A percentile compares a stretch with the other conserved stretches of the same genome.
Evolutionary conservation across 352 stramenopile genomes (phyloP).

Genomic region (Phytophthora niederhauseri): DNA sequence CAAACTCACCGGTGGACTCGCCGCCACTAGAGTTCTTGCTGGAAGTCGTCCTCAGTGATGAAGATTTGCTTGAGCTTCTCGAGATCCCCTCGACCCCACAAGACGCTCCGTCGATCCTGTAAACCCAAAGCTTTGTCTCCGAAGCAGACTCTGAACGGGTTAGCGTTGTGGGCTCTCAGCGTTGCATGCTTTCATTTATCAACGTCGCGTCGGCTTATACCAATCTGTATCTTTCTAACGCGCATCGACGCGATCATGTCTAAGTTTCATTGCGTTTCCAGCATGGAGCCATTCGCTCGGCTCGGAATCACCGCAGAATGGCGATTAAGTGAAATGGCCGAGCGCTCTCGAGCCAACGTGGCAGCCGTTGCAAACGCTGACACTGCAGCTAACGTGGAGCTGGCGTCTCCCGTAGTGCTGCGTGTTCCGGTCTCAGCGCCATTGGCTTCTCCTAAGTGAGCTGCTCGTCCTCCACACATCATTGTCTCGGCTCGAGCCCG

Average conservation of each 20-base stretch:
- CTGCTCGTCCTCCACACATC: slow-evolving; percentile 19
- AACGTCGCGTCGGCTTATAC: neutral
- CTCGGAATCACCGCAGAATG: slow-evolving; percentile 43
- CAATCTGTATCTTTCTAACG: neutral
- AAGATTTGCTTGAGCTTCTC: slow-evolving; percentile 16
- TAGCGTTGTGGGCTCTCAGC: neutral
- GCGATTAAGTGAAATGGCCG: slow-evolving; percentile 53
- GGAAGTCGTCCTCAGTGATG: slow-evolving; percentile 18
- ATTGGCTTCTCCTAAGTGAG: neutral
- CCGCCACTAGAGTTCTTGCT: slow-evolving; percentile 11
- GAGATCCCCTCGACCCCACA: neutral
- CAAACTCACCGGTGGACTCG: neutral
- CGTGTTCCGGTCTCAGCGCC: neutral
- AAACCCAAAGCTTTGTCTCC: neutral
- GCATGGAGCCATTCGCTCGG: slow-evolving; percentile 21
- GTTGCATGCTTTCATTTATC: neutral
- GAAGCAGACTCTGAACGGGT: too few relatives aligned
- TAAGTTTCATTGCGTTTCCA: slow-evolving; percentile 18
- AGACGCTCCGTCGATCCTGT: neutral
- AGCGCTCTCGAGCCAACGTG: slow-evolving; percentile 57
- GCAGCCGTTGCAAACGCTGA: slow-evolving; percentile 58
- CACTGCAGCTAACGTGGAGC: slow-evolving; percentile 49
- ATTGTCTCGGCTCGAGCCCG: slow-evolving; percentile 27
- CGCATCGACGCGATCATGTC: neutral
- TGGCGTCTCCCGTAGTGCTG: slow-evolving; percentile 18